Base-by-base conservation (phyloP, 495 filamentous ascomycete species). In the Tuber umbilicatum region DNA sequence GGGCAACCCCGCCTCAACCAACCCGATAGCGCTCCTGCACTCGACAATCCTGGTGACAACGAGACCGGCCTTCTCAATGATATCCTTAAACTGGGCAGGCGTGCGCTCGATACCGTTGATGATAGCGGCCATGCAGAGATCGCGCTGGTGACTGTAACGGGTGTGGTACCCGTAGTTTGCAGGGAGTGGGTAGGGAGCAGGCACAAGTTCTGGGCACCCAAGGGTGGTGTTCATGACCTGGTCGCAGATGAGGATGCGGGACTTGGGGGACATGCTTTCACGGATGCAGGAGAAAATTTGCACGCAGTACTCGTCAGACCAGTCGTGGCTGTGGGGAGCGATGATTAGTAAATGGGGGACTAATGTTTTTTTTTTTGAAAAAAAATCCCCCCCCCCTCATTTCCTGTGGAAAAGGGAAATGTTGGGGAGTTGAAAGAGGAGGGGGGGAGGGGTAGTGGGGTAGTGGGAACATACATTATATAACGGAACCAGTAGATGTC, bases 401-500 rank as follows among this genome's bases (percentile, higher is more conserved):
- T 64, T 64, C 55, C 14, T 35, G 1, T 16, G 12, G 16, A 64
- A 17, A 35, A 35, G 31, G 7, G 43, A 19, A 14, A 14, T 7
- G 47, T 31, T 64, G 1, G 10, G 55, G 35, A 64, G 27, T n/a
- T 60, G 6, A 17, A 31, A 6, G 14, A 5, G 12, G 23, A 12
- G 75, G 7, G n/a, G n/a, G n/a, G n/a, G n/a, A n/a, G n/a, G n/a
- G n/a, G n/a, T n/a, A n/a, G 70, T 23, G 80, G 80, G 23, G 60
- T n/a, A 67, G 16, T 19, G 40, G 60, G 21, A 14, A 64, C 71
- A 47, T 69, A 73, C 76, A 86, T 64, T 31, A 86, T 84, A 19
- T 78, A 83, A 23, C 85, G 83, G 4, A 86, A 75, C 82, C 83
- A 84, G 71, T 86, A 86, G 7, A 86, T 77, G 40, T 84, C 85